Conservation (phyloP, 2,329 filamentous ascomycete genomes). For the Sporothrix brunneoviolacea region DNA sequence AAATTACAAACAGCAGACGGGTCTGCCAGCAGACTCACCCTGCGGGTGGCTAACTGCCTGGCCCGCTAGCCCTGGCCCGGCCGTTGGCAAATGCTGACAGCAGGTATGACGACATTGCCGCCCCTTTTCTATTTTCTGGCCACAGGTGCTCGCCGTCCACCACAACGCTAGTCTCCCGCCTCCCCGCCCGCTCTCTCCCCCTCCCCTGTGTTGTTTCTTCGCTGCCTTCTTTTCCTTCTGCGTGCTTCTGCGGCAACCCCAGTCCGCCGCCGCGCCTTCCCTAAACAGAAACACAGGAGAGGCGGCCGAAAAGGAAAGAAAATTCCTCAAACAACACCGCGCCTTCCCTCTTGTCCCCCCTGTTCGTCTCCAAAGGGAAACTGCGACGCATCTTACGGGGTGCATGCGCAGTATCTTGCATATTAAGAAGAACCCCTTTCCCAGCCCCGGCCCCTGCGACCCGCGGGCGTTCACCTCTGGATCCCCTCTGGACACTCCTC, state of each 20-base stretch:
- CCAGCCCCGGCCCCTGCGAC: no score
- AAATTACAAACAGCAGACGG: no score
- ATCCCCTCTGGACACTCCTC: no score
- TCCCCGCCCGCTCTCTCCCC: constrained; percentile 7
- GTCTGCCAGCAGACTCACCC: constrained; percentile 3
- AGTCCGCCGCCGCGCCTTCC: not conserved
- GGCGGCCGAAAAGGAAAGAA: not conserved
- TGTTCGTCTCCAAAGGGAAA: no score
- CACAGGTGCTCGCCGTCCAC: not conserved
- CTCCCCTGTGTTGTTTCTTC: not conserved
- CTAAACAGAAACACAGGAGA: constrained; percentile 3
- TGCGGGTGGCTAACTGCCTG: not conserved
- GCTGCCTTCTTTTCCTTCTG: not conserved
- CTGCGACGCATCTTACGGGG: no score
- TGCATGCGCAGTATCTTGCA: no score
- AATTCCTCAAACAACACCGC: not conserved
- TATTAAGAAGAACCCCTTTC: no score
- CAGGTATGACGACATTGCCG: constrained; percentile 14
- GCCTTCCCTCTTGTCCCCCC: not conserved
- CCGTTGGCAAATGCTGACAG: constrained; percentile 10
- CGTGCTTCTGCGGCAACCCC: not conserved
- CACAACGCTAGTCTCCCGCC: constrained; percentile 9
- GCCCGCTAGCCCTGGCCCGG: not conserved
- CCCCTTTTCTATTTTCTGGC: not conserved
- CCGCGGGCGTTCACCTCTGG: no score